Percentiles rank a stretch among this genome's conserved stretches.
Evolutionary conservation across 257 asterid genomes (phyloP).

Genomic region (Nicotiana noctiflora): DNA sequence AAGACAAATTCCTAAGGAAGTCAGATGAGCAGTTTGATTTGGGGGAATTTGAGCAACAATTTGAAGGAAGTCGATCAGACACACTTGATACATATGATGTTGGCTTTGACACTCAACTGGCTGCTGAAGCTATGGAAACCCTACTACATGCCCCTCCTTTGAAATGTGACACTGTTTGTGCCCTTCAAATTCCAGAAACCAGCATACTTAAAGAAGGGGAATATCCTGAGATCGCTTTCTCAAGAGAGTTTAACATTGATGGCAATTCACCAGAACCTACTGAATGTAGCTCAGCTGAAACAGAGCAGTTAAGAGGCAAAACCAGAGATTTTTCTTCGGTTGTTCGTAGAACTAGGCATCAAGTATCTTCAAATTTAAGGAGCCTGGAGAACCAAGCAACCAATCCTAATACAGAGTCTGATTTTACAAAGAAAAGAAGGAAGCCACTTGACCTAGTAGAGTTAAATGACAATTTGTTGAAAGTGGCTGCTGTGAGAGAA

Average conservation of each 20-base stretch:
- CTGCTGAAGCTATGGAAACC: conserved; percentile 90
- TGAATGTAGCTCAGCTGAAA: conserved; percentile 6
- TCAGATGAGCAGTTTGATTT: conserved; percentile 24
- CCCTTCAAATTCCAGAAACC: conserved; percentile 26
- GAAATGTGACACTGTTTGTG: conserved; percentile 17
- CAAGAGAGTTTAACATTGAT: conserved; percentile 10
- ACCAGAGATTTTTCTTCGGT: conserved; percentile 1
- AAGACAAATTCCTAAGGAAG: conserved; percentile 20
- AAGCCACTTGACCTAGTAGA: conserved; percentile 11
- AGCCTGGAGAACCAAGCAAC: conserved; percentile 1
- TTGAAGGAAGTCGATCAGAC: conserved; percentile 19
- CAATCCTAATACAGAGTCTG: conserved; percentile 19
- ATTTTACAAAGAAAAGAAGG: conserved; percentile 21
- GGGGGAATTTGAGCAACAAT: conserved; percentile 17
- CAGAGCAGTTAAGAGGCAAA: conserved; percentile 7
- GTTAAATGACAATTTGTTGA: conserved; percentile 14
- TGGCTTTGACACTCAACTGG: conserved; percentile 77
- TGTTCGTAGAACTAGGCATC: conserved; percentile 5
- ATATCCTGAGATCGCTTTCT: conserved; percentile 14
- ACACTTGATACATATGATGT: conserved; percentile 32
- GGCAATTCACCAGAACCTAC: conserved; percentile 13
- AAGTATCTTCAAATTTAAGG: conserved; percentile 16
- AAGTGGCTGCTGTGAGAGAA: conserved; percentile 10
- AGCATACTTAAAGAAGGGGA: conserved; percentile 16
- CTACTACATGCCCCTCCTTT: conserved; percentile 41